Percentiles rank a stretch among this genome's conserved stretches.
These are phyloP conservation scores for Dissophora ornata DNA, from an alignment of 192 early-diverging fungal species.

Conservation along the genomic window DNA sequence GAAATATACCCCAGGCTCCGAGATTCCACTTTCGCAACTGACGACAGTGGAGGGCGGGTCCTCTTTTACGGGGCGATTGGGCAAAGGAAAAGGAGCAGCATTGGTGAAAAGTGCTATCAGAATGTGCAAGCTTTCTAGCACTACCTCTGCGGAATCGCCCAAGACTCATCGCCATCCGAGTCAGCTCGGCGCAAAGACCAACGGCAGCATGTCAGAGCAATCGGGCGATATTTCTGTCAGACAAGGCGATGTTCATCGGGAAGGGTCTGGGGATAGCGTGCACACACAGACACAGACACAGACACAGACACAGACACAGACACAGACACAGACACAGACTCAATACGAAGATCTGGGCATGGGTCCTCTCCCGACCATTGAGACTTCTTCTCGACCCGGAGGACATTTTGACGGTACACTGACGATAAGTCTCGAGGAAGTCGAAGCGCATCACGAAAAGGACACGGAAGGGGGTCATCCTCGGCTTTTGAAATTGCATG, in stretches of 20 bases:
- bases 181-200: not conserved
- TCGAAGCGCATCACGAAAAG: constrained; percentile 6
- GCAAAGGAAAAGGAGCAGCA: constrained; percentile 29
- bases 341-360: constrained; percentile 11
- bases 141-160: too few relatives aligned
- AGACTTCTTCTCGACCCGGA: constrained; percentile 27
- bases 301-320: not conserved
- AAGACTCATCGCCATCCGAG: not conserved
- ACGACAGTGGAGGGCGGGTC: constrained; percentile 2
- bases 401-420: constrained; percentile 46
- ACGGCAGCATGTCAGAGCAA: not conserved
- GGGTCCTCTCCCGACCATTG: constrained; percentile 26
- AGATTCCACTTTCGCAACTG: constrained; percentile 12
- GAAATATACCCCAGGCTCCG: not conserved
- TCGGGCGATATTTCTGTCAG: not conserved
- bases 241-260: not conserved
- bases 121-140: constrained; percentile 9
- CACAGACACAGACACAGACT: constrained; percentile 3
- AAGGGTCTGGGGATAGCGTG: constrained; percentile 2
- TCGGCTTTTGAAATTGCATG: constrained; percentile 35
- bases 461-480: constrained; percentile 12
- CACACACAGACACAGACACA: not conserved
- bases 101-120: constrained; percentile 21
- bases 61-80: constrained; percentile 16
- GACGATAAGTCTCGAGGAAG: constrained; percentile 22